A percentile compares a stretch with the other conserved stretches of the same genome.
These are phyloP conservation scores for Rosellinia necatrix DNA, from an alignment of 2,329 filamentous ascomycete genomes.

Conservation along the genomic window DNA sequence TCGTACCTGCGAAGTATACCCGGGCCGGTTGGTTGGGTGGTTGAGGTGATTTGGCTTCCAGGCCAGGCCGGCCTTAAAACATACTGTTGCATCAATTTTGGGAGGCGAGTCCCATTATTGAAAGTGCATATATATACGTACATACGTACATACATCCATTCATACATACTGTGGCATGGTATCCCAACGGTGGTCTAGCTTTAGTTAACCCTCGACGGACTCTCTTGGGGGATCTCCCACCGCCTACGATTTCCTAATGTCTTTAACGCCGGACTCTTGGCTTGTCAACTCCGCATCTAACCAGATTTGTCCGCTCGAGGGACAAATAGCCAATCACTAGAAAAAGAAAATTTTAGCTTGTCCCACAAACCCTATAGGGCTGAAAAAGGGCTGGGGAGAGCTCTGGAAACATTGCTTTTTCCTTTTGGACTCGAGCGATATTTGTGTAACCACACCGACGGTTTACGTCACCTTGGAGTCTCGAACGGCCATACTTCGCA, in stretches of 20 bases:
- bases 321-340: constrained; percentile 14
- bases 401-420: constrained; percentile 20
- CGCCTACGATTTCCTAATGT: constrained; percentile 1
- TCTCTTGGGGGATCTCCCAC: no score
- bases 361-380: constrained; percentile 29
- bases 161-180: no score
- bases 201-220: no score
- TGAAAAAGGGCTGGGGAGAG: constrained; percentile 27
- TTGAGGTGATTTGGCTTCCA: no score
- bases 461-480: constrained; percentile 5
- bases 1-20: no score
- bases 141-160: no score
- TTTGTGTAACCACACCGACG: constrained; percentile 20
- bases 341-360: constrained; percentile 4
- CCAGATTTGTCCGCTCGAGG: constrained; percentile 12
- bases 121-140: no score
- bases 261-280: constrained; percentile 4
- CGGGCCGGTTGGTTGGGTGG: no score
- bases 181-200: no score
- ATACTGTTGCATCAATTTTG: no score
- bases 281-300: constrained; percentile 13
- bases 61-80: no score
- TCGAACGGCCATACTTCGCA: neutral
- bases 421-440: constrained; percentile 14
- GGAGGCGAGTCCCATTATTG: no score